Evolutionary conservation across 805 yeast species (phyloP), one percentile per base, ranked within the genome.

Genomic region (Candida alai): DNA sequence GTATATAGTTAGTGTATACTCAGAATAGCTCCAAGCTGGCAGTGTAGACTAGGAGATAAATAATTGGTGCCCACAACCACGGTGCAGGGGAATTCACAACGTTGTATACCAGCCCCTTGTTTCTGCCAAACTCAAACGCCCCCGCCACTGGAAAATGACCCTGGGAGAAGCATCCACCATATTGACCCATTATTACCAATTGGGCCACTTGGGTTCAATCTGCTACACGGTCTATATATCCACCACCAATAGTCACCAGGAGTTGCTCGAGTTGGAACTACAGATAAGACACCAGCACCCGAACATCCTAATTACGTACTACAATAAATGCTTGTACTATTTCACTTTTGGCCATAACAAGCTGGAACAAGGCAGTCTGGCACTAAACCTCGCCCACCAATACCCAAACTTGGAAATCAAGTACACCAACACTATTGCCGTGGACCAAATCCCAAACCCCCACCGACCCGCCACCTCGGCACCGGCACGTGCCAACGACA

Each of bases 261-360:
- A 53, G n/a, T 52, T 65, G 11, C 41, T 67, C 5, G 71, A 66
- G 37, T 42, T 63, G 27, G 73, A 67, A 40, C 49, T 67, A 14
- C 41, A 40, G 28, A 60, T 65, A 33, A 53, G 73, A 25, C 45
- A 51, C 40, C 45, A 50, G 16, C 45, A 62, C 34, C 73, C 73
- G 10, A 49, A 52, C 32, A 54, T 62, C n/a, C 50, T 67, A 14
- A 32, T 65, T 13, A 58, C 69, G 5, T 67, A 67, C 45, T 65
- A 64, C 47, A 65, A 65, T 44, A 66, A 67, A 37, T 49, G 55
- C 23, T 45, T 67, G 10, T 66, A 57, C 47, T 49, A 54, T 37
- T 66, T 66, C 36, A 47, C 48, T 14, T 51, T 66, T 32, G 57
- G 52, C 16, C 60, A 60, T 34, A 42, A 43, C 37, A 12, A 26